Conservation (phyloP, 805 yeast genomes). For the Candida arabinofermentans region DNA sequence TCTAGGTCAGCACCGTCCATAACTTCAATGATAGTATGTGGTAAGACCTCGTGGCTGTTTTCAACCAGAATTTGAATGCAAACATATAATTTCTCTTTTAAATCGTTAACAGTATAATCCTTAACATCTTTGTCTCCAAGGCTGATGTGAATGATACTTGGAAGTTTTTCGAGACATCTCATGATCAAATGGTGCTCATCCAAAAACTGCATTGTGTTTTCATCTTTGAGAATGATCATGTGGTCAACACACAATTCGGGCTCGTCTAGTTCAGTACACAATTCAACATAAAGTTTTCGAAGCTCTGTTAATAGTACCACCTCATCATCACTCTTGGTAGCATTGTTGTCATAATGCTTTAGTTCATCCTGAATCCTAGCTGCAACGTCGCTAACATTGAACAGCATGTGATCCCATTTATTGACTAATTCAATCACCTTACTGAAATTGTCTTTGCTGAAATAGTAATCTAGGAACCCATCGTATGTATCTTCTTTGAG, state of each 20-base stretch:
- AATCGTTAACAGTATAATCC: conserved; percentile 36
- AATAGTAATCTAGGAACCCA: conserved; percentile 42
- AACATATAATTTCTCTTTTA: conserved; percentile 38
- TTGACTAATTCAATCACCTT: conserved; percentile 41
- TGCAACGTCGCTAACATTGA: conserved; percentile 42
- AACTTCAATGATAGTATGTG: conserved; percentile 45
- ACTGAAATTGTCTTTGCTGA: conserved; percentile 31
- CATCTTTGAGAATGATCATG: conserved; percentile 53
- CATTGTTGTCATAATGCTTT: conserved; percentile 27
- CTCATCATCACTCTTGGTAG: not conserved
- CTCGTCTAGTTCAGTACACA: conserved; percentile 56
- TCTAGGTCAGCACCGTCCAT: conserved; percentile 41
- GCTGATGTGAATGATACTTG: conserved; percentile 43
- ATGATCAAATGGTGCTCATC: conserved; percentile 59
- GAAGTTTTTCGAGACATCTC: conserved; percentile 43
- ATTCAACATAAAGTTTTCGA: conserved; percentile 42
- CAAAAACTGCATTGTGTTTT: conserved; percentile 52
- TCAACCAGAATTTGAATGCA: conserved; percentile 55
- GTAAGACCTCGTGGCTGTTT: conserved; percentile 61
- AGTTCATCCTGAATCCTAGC: conserved; percentile 43
- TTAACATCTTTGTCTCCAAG: conserved; percentile 31
- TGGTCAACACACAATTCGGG: conserved; percentile 63
- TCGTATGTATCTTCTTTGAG: conserved; percentile 41
- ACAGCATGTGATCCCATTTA: conserved; percentile 57
- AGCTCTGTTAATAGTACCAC: conserved; percentile 18